Conservation (phyloP, 148 eudicot species). For the Dysphania ambrosioides region DNA sequence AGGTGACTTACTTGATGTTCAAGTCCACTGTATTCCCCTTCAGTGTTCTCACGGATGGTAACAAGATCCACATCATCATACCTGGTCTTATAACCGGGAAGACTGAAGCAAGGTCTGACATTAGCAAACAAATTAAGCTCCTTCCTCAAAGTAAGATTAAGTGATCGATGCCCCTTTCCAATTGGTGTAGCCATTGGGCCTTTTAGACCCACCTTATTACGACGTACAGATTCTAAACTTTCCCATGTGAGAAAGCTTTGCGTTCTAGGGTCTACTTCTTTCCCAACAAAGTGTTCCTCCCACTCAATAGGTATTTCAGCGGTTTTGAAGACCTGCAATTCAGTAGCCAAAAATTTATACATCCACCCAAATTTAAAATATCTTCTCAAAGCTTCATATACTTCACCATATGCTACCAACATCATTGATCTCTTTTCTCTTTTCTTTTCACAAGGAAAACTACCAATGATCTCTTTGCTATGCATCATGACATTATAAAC, state of each 20-base stretch:
- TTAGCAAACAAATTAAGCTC: conserved; percentile 93
- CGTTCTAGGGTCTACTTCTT: conserved; percentile 86
- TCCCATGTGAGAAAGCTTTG: conserved; percentile 96
- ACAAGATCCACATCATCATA: conserved; percentile 89
- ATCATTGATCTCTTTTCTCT: too few species aligned
- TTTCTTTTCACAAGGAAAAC: too few species aligned
- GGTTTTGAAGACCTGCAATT: conserved; percentile 57
- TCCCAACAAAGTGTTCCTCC: conserved; percentile 95
- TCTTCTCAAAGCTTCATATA: not conserved
- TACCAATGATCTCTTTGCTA: not conserved
- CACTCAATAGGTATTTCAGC: conserved; percentile 92
- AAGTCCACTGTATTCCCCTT: conserved; percentile 99
- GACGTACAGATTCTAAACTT: conserved; percentile 85
- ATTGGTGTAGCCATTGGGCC: conserved; percentile 99
- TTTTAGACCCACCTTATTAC: conserved; percentile 81
- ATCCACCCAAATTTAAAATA: too few species aligned
- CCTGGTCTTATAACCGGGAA: conserved; percentile 95
- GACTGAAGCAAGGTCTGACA: conserved; percentile 98
- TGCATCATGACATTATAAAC: not conserved
- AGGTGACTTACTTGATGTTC: conserved; percentile 78
- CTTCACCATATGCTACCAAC: not conserved
- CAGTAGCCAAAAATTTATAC: not conserved
- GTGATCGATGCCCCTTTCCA: conserved; percentile 96
- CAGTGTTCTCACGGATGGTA: conserved; percentile 98
- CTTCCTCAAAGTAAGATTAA: conserved; percentile 93